Evolutionary conservation across 2,329 filamentous ascomycete genomes (phyloP).

Genomic region (Leptoxyphium fumago): DNA sequence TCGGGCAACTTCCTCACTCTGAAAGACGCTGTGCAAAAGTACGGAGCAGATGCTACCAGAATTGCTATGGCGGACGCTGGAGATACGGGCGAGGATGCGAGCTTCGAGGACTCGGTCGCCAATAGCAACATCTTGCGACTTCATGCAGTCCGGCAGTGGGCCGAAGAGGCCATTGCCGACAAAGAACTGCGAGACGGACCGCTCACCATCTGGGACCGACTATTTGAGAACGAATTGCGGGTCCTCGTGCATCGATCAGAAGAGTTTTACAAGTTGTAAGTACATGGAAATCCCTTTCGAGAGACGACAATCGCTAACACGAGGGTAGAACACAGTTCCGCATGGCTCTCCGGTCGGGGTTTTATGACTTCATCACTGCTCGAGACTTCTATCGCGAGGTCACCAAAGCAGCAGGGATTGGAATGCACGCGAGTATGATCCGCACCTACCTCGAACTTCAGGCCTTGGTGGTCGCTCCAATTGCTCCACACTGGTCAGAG

Average conservation of each 20-base stretch:
- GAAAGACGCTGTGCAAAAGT: slow-evolving; percentile 73
- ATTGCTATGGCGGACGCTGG: slow-evolving; percentile 89
- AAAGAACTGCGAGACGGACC: slow-evolving; percentile 28
- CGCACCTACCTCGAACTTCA: slow-evolving; percentile 75
- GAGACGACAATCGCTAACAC: no score
- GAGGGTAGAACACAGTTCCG: slow-evolving; percentile 76
- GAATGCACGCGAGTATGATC: slow-evolving; percentile 74
- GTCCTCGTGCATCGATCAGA: slow-evolving; percentile 62
- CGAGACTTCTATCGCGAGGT: slow-evolving; percentile 84
- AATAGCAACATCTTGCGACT: slow-evolving; percentile 82
- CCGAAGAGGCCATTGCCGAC: slow-evolving; percentile 66
- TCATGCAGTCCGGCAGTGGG: slow-evolving; percentile 76
- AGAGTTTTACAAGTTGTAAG: slow-evolving; percentile 61
- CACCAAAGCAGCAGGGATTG: slow-evolving; percentile 58
- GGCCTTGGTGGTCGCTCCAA: slow-evolving; percentile 63
- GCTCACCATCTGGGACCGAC: slow-evolving; percentile 64
- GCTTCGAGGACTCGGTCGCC: slow-evolving; percentile 91
- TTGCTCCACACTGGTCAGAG: slow-evolving; percentile 88
- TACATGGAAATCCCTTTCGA: slow-evolving; percentile 61
- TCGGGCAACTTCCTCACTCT: slow-evolving; percentile 96
- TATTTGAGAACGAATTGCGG: slow-evolving; percentile 93
- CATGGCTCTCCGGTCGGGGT: slow-evolving; percentile 62
- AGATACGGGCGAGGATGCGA: slow-evolving; percentile 87
- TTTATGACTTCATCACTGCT: slow-evolving; percentile 82
- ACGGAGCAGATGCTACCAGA: slow-evolving; percentile 81